These are phyloP conservation scores for Glarea lozoyensis DNA, from an alignment of 495 filamentous ascomycete species.

Conservation along the genomic window DNA sequence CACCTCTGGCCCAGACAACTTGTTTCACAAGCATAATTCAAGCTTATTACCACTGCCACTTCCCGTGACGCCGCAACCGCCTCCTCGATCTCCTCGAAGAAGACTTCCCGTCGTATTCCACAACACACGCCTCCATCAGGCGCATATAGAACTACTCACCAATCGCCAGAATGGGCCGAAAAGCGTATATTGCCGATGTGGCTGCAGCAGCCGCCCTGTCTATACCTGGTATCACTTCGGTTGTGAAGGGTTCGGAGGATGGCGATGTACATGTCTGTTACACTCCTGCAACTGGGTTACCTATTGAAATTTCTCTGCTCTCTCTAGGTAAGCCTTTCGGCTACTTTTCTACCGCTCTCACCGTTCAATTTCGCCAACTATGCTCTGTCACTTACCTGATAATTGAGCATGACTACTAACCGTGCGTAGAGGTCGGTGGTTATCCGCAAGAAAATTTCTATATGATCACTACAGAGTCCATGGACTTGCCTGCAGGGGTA, in stretches of 20 bases:
- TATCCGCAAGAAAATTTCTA: conserved; percentile 26
- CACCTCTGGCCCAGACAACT: no score
- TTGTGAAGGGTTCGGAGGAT: conserved; percentile 19
- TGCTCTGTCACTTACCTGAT: no score
- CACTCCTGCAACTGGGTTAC: conserved; percentile 7
- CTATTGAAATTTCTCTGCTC: conserved; percentile 15
- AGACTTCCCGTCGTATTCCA: no score
- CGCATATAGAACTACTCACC: no score
- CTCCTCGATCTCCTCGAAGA: no score
- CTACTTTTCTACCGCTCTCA: not conserved
- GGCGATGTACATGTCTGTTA: conserved; percentile 15
- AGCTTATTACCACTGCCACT: no score
- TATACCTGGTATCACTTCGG: conserved; percentile 11
- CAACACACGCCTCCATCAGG: no score
- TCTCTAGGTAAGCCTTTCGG: conserved; percentile 9
- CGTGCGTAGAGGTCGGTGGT: conserved; percentile 19
- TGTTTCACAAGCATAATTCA: no score
- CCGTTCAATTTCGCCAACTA: not conserved
- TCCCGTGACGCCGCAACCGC: no score
- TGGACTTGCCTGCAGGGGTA: conserved; percentile 21
- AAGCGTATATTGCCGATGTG: conserved; percentile 17
- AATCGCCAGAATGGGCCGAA: conserved; percentile 20
- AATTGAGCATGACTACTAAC: conserved; percentile 18
- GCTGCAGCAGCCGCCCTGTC: conserved; percentile 3
- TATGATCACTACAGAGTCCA: conserved; percentile 28